phyloP scores from a whole-genome alignment of 805 yeast species.

The Brettanomyces nanus region DNA sequence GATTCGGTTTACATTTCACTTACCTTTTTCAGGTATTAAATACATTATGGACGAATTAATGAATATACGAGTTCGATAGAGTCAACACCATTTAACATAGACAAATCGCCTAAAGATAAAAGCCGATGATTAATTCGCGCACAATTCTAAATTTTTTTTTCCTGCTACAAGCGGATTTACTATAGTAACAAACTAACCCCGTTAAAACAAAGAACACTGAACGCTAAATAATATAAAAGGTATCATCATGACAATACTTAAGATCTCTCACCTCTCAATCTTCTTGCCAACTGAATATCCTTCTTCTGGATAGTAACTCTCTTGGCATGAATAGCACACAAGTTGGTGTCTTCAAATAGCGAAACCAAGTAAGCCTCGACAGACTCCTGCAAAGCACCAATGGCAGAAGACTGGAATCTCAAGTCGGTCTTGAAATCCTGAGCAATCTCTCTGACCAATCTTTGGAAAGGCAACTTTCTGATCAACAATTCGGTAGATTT shows the following conservation, averaged over 20 bases:
- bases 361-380: conserved; percentile 97
- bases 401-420: conserved; percentile 96
- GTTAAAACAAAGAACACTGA: no score
- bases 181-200: no score
- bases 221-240: no score
- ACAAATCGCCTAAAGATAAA: no score
- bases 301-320: conserved; percentile 98
- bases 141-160: no score
- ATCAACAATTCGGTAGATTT: conserved; percentile 90
- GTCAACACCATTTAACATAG: no score
- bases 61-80: no score
- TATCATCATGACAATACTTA: no score
- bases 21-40: conserved; percentile 13
- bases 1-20: no score
- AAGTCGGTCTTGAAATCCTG: conserved; percentile 89
- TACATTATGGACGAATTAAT: conserved; percentile 12
- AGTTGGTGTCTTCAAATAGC: conserved; percentile 93
- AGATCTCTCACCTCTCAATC: conserved; percentile 95
- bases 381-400: conserved; percentile 97
- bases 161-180: no score
- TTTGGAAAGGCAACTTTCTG: conserved; percentile 95
- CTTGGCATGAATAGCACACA: conserved; percentile 98
- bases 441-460: conserved; percentile 93
- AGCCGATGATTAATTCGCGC: no score
- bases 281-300: conserved; percentile 95